Conservation (phyloP, 345 rosid species). For the Corymbia maculata region DNA sequence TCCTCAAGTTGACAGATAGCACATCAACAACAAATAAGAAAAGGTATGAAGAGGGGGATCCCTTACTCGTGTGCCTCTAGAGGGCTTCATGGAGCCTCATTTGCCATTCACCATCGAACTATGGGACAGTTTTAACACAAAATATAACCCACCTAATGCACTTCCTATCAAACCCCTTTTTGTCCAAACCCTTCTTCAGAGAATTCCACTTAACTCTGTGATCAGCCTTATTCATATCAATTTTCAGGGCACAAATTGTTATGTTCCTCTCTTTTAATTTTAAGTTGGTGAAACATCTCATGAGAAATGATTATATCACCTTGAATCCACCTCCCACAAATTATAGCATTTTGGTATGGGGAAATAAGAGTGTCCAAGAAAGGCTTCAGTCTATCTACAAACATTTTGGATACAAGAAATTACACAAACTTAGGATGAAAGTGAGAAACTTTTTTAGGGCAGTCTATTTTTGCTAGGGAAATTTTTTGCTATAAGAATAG, state of each 20-base stretch:
- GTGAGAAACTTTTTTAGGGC: neutral
- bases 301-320: neutral
- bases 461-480: neutral
- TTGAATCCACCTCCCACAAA: neutral
- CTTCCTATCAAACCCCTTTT: neutral
- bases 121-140: neutral
- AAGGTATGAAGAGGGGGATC: neutral
- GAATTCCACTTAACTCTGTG: neutral
- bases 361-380: neutral
- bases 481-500: neutral
- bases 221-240: neutral
- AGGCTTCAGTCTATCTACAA: neutral
- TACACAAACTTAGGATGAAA: neutral
- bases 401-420: neutral
- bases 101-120: neutral
- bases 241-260: neutral
- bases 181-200: neutral
- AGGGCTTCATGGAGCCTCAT: neutral
- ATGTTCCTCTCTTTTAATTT: neutral
- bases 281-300: neutral
- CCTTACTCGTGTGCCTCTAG: neutral
- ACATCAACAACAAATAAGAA: neutral
- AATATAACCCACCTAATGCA: neutral
- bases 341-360: neutral
- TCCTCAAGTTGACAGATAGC: neutral